Evolutionary conservation across 2,329 filamentous ascomycete genomes (phyloP), one percentile per base, ranked within the genome.

Genomic region (Alternaria consortialis): DNA sequence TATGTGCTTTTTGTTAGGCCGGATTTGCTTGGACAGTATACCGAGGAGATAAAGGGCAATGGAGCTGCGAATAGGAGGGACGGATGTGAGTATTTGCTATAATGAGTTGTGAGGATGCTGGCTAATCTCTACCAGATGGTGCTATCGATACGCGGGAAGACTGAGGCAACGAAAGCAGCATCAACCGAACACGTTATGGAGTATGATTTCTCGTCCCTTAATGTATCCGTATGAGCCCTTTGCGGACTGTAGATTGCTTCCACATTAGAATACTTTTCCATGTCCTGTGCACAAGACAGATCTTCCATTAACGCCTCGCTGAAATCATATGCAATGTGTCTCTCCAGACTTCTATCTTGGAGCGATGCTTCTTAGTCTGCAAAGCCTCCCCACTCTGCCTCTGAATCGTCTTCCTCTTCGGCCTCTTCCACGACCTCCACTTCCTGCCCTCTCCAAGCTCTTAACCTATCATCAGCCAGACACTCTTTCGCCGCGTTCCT

Each of bases 391-490:
- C 89, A 92, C 66, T 87, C 86, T 31, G 84, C 84, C 69, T 87
- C 46, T 1, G 46, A 50, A 27, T 50, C 86, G 32, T 84, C 84
- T 7, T 85, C 83, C 27, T 82, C 83, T n/a, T 69, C 75, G 25
- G 68, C 66, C 3, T 46, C 52, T 7, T 77, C 78, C 80, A 78
- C 58, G 20, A 79, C 79, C 25, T 79, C 79, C 36, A 76, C 77
- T 13, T 78, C 69, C 53, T 77, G 70, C 3, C 72, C 74, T 66
- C 74, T 77, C 82, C 88, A 92, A 77, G 87, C 87, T 51, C 87
- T 86, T 76, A 97, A 79, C 66, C 93, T 85, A 69, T 90, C 89
- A 76, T 98, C 94, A 2, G 83, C 84, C 61, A 96, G 79, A 25
- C 88, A 86, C 69, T 94, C 92, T 62, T 83, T 84, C 1, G 90